phyloP scores from a whole-genome alignment of 306 rosid species.

The Cercis canadensis region DNA sequence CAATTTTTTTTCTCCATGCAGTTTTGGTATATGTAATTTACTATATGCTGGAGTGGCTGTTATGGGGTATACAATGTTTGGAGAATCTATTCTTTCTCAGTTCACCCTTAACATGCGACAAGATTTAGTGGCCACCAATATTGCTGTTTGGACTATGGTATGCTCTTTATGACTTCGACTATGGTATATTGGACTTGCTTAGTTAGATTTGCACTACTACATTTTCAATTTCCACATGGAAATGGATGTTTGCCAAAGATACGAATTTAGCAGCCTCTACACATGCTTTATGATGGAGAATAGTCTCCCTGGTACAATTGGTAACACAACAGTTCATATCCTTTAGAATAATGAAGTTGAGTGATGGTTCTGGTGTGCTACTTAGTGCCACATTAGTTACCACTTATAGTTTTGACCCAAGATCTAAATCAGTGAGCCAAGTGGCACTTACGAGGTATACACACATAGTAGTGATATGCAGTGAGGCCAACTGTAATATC shows the following conservation, averaged over 20 bases:
- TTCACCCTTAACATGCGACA: slow-evolving; percentile 95
- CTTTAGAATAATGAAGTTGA: background rate
- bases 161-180: slow-evolving; percentile 14
- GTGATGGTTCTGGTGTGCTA: too few relatives aligned
- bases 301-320: background rate
- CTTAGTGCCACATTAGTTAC: background rate
- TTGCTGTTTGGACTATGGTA: slow-evolving; percentile 99
- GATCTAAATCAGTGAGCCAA: too few relatives aligned
- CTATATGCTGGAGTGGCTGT: slow-evolving; percentile 87
- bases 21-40: slow-evolving; percentile 75
- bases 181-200: slow-evolving; percentile 13
- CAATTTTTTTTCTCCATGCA: slow-evolving; percentile 27
- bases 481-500: too few relatives aligned
- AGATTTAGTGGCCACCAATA: slow-evolving; percentile 80
- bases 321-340: background rate
- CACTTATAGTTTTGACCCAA: too few relatives aligned
- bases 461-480: too few relatives aligned
- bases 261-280: background rate
- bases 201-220: background rate
- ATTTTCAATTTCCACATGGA: background rate
- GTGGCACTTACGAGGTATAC: too few relatives aligned
- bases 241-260: background rate
- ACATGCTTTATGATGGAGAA: background rate
- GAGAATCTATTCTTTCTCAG: slow-evolving; percentile 78
- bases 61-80: slow-evolving; percentile 96